These are phyloP conservation scores for Diplodia scrobiculata DNA, from an alignment of 2,329 filamentous ascomycete species.

Conservation along the genomic window DNA sequence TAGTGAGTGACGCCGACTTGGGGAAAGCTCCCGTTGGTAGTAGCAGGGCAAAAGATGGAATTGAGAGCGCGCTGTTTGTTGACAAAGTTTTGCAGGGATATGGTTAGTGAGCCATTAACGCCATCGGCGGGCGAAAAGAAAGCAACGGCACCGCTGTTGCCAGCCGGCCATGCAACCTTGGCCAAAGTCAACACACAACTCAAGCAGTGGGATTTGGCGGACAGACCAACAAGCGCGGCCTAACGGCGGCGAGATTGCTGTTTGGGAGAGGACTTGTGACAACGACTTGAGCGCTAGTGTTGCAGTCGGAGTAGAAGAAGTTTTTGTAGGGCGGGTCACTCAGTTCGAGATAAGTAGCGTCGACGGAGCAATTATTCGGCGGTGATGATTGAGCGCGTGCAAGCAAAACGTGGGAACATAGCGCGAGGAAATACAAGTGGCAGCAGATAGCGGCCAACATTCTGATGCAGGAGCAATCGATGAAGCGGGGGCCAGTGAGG, in stretches of 20 bases:
- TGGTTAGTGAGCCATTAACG: slow-evolving; percentile 56
- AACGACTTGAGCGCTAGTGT: slow-evolving; percentile 61
- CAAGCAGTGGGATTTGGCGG: neutral
- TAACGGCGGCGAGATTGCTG: slow-evolving; percentile 59
- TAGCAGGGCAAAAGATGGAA: slow-evolving; percentile 47
- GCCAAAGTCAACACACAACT: slow-evolving; percentile 20
- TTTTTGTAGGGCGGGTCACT: slow-evolving; percentile 64
- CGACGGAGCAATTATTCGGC: slow-evolving; percentile 32
- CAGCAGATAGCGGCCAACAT: slow-evolving; percentile 1
- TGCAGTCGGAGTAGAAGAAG: slow-evolving; percentile 67
- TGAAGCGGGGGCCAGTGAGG: neutral
- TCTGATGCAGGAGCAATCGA: neutral
- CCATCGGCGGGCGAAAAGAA: slow-evolving; percentile 61
- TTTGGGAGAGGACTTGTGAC: slow-evolving; percentile 60
- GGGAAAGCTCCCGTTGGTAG: slow-evolving; percentile 41
- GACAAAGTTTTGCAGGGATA: slow-evolving; percentile 57
- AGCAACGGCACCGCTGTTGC: slow-evolving; percentile 62
- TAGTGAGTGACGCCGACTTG: slow-evolving; percentile 54
- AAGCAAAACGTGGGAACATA: neutral
- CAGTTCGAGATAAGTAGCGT: slow-evolving; percentile 49
- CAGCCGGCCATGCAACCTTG: slow-evolving; percentile 62
- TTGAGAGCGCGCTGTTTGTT: slow-evolving; percentile 49
- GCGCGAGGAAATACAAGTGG: neutral
- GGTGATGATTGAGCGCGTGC: neutral
- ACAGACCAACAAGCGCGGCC: slow-evolving; percentile 58